Percentiles rank a stretch among this genome's conserved stretches.
phyloP scores from a whole-genome alignment of 2,329 filamentous ascomycete genomes.

The Beauveria sp. region DNA sequence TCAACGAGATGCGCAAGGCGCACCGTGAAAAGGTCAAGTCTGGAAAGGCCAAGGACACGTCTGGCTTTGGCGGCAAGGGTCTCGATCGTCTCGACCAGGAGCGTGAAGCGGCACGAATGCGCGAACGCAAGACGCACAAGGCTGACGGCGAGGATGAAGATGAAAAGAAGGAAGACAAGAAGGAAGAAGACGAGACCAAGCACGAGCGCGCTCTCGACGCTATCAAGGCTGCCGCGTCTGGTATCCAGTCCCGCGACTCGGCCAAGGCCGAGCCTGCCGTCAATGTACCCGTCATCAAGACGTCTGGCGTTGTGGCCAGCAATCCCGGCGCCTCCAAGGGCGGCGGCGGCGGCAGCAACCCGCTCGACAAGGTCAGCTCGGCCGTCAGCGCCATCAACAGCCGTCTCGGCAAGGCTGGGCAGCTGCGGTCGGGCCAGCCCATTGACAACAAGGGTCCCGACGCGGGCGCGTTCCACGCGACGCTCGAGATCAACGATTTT shows the following conservation, averaged over 20 bases:
- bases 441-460: conserved; percentile 99
- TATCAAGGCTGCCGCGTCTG: conserved; percentile 55
- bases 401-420: conserved; percentile 80
- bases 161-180: conserved; percentile 66
- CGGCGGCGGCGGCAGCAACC: conserved; percentile 52
- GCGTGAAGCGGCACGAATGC: conserved; percentile 75
- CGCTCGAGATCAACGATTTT: conserved; percentile 98
- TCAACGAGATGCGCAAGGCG: conserved; percentile 57
- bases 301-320: conserved; percentile 11
- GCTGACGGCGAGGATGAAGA: conserved; percentile 80
- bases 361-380: conserved; percentile 80
- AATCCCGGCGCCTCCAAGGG: conserved; percentile 39
- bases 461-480: conserved; percentile 92
- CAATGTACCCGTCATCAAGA: conserved; percentile 10
- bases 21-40: conserved; percentile 88
- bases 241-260: conserved; percentile 45
- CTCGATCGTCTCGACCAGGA: conserved; percentile 87
- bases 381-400: conserved; percentile 87
- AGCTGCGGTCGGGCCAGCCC: conserved; percentile 83
- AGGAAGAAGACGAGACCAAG: conserved; percentile 60
- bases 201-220: conserved; percentile 59
- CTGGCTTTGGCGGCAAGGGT: conserved; percentile 91
- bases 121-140: conserved; percentile 84
- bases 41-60: conserved; percentile 81
- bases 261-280: conserved; percentile 32